Percentiles rank a stretch among this genome's conserved stretches.
Conservation (phyloP, 495 filamentous ascomycete genomes). For the Hypoxylon fuscum region DNA sequence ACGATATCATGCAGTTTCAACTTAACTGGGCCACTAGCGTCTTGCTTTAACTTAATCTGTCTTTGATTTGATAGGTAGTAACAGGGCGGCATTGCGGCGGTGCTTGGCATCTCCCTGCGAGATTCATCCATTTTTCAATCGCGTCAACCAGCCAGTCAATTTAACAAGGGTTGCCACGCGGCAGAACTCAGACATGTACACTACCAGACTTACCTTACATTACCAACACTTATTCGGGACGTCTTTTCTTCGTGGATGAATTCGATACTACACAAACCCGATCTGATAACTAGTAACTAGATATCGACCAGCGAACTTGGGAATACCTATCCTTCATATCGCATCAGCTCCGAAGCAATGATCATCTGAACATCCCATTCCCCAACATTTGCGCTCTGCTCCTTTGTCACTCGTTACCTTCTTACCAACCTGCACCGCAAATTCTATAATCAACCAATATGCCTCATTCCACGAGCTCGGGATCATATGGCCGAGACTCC, state of each 20-base stretch:
- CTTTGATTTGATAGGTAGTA: too few relatives aligned
- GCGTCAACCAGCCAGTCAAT: constrained; percentile 41
- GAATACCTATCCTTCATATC: constrained; percentile 8
- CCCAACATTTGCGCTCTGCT: constrained; percentile 34
- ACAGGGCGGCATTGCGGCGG: constrained; percentile 1
- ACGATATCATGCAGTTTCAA: not conserved
- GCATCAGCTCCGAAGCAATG: constrained; percentile 36
- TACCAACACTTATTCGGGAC: too few relatives aligned
- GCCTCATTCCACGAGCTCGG: constrained; percentile 53
- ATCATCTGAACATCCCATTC: constrained; percentile 26
- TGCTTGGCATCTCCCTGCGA: constrained; percentile 28
- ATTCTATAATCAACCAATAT: constrained; percentile 37
- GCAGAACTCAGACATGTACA: constrained; percentile 39
- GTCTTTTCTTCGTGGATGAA: constrained; percentile 16
- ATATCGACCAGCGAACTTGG: constrained; percentile 11
- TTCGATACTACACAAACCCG: constrained; percentile 21
- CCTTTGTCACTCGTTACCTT: constrained; percentile 41
- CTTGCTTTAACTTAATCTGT: constrained; percentile 20
- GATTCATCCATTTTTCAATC: constrained; percentile 33
- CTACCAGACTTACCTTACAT: too few relatives aligned
- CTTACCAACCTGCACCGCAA: constrained; percentile 35
- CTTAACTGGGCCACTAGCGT: constrained; percentile 13
- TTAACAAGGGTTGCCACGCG: constrained; percentile 39
- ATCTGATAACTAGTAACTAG: constrained; percentile 17
- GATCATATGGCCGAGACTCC: constrained; percentile 40